These are phyloP conservation scores for Candida verbasci DNA, from an alignment of 805 yeast species.

Conservation along the genomic window DNA sequence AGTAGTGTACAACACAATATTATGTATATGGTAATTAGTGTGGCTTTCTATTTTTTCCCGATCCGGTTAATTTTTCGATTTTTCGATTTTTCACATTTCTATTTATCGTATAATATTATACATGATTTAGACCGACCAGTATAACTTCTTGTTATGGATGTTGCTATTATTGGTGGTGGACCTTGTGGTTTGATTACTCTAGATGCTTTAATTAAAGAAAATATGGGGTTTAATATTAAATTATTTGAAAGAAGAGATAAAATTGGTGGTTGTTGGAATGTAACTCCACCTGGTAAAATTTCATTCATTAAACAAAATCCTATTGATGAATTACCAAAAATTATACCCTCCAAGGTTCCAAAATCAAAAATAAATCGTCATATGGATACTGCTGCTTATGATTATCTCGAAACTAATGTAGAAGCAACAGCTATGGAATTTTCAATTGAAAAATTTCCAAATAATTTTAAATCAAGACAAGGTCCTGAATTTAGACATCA, in stretches of 20 bases:
- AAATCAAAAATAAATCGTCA: slow-evolving; percentile 14
- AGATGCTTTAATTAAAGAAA: slow-evolving; percentile 34
- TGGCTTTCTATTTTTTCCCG: slow-evolving; percentile 1
- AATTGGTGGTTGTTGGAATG: slow-evolving; percentile 46
- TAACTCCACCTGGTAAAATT: slow-evolving; percentile 15
- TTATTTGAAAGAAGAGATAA: slow-evolving; percentile 37
- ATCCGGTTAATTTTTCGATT: no score
- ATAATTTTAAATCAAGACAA: slow-evolving; percentile 11
- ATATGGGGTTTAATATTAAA: slow-evolving; percentile 25
- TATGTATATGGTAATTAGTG: no score
- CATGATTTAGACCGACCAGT: no score
- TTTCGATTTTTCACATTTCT: no score
- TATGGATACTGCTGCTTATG: slow-evolving; percentile 18
- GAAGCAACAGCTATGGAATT: slow-evolving; percentile 19
- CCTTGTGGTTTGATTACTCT: slow-evolving; percentile 44
- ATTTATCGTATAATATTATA: no score
- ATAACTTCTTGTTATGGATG: not conserved
- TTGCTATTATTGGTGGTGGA: slow-evolving; percentile 50
- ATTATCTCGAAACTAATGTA: slow-evolving; percentile 20
- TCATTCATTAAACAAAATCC: slow-evolving; percentile 5
- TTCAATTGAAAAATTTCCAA: slow-evolving; percentile 18
- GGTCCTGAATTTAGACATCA: slow-evolving; percentile 18
- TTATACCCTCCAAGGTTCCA: slow-evolving; percentile 15
- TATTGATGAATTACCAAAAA: slow-evolving; percentile 13
- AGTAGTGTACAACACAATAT: no score